phyloP scores from a whole-genome alignment of 2,329 filamentous ascomycete genomes.

The Leptodontidium sp. region DNA sequence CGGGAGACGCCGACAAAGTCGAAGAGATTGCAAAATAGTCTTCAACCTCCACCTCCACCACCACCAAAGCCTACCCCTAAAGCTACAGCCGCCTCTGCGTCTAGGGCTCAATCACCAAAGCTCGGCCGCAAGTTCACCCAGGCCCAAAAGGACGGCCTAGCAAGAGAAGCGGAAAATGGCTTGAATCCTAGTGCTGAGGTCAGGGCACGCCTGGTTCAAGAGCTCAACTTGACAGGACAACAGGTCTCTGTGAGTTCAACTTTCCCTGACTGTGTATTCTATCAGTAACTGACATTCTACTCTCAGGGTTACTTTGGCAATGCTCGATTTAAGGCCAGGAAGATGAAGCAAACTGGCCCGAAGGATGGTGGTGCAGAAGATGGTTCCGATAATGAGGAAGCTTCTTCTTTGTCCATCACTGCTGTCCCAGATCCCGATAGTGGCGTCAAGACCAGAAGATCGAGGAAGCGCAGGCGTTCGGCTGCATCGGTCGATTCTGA shows the following conservation, averaged over 20 bases:
- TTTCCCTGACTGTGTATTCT: too few species aligned
- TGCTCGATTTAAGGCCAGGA: constrained; percentile 11
- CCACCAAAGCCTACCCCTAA: not conserved
- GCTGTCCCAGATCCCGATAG: not conserved
- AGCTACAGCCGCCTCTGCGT: not conserved
- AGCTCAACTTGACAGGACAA: constrained; percentile 14
- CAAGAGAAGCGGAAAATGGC: constrained; percentile 8
- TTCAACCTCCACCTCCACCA: not conserved
- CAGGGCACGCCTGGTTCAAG: constrained; percentile 11
- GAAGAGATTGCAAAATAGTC: constrained; percentile 11
- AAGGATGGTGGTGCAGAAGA: not conserved
- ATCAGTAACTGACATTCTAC: not conserved
- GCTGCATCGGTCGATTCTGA: constrained; percentile 1
- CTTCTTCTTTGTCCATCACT: not conserved
- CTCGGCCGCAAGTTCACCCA: constrained; percentile 13
- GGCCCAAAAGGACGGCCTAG: constrained; percentile 3
- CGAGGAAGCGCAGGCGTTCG: constrained; percentile 14
- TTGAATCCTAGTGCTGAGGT: constrained; percentile 1
- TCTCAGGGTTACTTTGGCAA: constrained; percentile 16
- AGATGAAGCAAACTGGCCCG: not conserved
- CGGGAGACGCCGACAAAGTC: constrained; percentile 12
- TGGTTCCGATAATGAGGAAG: constrained; percentile 4
- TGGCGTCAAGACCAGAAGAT: constrained; percentile 12
- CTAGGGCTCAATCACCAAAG: constrained; percentile 11
- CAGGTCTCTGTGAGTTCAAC: constrained; percentile 3